phyloP scores from a whole-genome alignment of 139 green algal species.

The Yamagishiella unicocca region DNA sequence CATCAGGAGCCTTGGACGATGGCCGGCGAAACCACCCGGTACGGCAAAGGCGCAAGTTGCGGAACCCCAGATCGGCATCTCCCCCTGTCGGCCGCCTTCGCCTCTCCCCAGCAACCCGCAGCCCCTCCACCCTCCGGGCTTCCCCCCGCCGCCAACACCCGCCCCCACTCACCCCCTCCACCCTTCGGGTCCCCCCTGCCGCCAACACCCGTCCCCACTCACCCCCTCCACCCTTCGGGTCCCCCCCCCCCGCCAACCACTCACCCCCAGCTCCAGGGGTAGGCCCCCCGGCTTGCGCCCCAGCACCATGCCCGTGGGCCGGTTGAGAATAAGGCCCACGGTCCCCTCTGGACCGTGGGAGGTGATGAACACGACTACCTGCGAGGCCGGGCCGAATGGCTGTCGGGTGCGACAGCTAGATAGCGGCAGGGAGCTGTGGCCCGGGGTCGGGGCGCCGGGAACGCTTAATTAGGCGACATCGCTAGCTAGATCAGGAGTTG shows the following conservation, averaged over 20 bases:
- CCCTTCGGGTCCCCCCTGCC: neutral
- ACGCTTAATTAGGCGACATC: too few species aligned
- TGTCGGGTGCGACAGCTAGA: too few species aligned
- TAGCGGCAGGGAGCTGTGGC: too few species aligned
- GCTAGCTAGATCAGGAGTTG: too few species aligned
- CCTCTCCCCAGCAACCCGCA: too few species aligned
- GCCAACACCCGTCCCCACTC: neutral
- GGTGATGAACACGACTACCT: slow-evolving; percentile 75
- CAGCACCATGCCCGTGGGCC: slow-evolving; percentile 66
- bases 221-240: neutral
- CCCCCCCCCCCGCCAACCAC: neutral
- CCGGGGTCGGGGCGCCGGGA: too few species aligned
- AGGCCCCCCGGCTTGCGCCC: slow-evolving; percentile 53
- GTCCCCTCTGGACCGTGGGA: slow-evolving; percentile 62
- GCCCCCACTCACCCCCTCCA: neutral
- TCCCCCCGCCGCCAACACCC: neutral
- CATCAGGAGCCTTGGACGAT: too few species aligned
- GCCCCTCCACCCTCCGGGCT: neutral
- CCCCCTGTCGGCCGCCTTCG: too few species aligned
- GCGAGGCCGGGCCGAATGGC: neutral
- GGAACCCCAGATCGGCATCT: too few species aligned
- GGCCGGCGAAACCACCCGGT: too few species aligned
- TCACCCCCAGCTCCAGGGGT: slow-evolving; percentile 52
- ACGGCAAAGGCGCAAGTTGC: too few species aligned
- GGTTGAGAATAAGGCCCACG: slow-evolving; percentile 78